Percentiles rank a stretch among this genome's conserved stretches.
phyloP scores from a whole-genome alignment of 768 basidiomycete species.

The Xerocomus brunneocitrinus region DNA sequence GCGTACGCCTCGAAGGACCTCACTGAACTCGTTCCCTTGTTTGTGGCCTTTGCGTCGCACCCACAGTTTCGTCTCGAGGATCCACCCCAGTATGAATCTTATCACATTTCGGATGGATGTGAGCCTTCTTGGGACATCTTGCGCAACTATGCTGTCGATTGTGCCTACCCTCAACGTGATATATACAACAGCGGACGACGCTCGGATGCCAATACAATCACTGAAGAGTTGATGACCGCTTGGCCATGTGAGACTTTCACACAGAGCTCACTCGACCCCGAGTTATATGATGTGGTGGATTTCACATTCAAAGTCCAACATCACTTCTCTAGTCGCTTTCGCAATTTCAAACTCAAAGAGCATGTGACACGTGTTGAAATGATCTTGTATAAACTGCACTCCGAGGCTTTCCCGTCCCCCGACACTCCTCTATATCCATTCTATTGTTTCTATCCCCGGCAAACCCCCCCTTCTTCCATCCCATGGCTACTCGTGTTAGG shows the following conservation, averaged over 20 bases:
- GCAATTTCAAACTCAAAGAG: not conserved
- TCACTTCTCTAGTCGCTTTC: not conserved
- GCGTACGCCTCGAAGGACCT: conserved; percentile 17
- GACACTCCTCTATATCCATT: not conserved
- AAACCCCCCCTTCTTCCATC: no score
- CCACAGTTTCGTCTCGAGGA: conserved; percentile 5
- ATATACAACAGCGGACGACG: not conserved
- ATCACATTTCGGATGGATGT: conserved; percentile 1
- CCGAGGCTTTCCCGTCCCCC: not conserved
- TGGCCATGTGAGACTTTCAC: conserved; percentile 1
- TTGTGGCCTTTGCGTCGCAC: conserved; percentile 29
- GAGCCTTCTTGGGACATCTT: not conserved
- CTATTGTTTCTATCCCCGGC: not conserved
- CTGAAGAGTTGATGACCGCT: not conserved
- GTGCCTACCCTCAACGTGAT: not conserved
- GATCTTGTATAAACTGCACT: not conserved
- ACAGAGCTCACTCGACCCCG: not conserved
- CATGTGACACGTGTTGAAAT: not conserved
- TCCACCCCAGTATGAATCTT: conserved; percentile 12
- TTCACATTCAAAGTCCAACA: not conserved
- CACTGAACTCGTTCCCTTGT: conserved; percentile 17
- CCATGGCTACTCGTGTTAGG: not conserved
- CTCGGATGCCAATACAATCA: not conserved
- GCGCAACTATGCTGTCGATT: not conserved
- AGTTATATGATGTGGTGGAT: not conserved